Percentiles rank a stretch among this genome's conserved stretches.
phyloP scores from a whole-genome alignment of 148 eudicot genomes.

The Camellia granthamiana region DNA sequence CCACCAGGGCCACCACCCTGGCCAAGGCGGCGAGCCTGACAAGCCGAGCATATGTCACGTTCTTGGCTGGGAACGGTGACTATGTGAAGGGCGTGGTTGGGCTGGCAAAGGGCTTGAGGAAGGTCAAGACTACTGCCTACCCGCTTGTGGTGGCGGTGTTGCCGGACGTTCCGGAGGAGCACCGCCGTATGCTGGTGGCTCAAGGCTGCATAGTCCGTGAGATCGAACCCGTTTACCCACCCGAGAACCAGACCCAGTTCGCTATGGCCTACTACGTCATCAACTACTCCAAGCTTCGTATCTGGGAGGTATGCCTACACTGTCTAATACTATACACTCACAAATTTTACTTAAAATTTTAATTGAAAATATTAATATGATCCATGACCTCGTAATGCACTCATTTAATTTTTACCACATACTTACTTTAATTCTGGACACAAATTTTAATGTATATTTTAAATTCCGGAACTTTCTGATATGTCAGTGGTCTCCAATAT shows the following conservation, averaged over 20 bases:
- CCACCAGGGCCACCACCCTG: slow-evolving; percentile 9
- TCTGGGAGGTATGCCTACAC: slow-evolving; percentile 58
- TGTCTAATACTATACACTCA: no score
- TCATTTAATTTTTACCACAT: no score
- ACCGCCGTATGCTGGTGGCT: slow-evolving; percentile 56
- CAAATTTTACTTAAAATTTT: no score
- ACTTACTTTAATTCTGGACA: no score
- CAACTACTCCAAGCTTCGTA: slow-evolving; percentile 83
- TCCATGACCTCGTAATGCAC: no score
- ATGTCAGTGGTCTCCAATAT: no score
- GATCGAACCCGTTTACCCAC: slow-evolving; percentile 69
- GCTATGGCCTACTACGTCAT: slow-evolving; percentile 88
- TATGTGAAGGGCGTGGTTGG: slow-evolving; percentile 85
- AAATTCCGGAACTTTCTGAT: no score
- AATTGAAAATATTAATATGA: no score
- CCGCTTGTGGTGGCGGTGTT: slow-evolving; percentile 77
- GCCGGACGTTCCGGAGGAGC: slow-evolving; percentile 83
- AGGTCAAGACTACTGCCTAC: slow-evolving; percentile 47
- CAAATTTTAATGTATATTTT: no score
- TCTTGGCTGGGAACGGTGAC: slow-evolving; percentile 81
- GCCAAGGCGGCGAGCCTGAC: slow-evolving; percentile 37
- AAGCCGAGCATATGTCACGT: slow-evolving; percentile 56
- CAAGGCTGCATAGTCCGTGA: slow-evolving; percentile 73
- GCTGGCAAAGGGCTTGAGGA: slow-evolving; percentile 74
- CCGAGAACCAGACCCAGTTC: slow-evolving; percentile 66